Base-by-base conservation (phyloP, 2,329 filamentous ascomycete genomes). In the Colletotrichum theobromicola region DNA sequence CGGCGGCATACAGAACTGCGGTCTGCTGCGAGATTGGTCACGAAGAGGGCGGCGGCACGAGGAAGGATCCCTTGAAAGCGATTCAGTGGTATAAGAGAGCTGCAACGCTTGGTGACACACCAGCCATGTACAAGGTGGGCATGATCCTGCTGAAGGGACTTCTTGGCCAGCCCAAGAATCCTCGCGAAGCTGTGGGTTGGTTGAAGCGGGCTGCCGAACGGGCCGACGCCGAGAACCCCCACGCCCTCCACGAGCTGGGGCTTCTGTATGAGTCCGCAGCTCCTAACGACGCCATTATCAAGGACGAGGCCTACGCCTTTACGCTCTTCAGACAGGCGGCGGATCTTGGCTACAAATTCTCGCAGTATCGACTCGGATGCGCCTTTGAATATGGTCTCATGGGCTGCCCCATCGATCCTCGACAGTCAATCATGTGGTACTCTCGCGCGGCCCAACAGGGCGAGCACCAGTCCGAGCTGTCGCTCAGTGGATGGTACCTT, bases 71-170 rank as follows among this genome's bases (percentile, higher is more conserved):
- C 1, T 85, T 96, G 77, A 98, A 98, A 85, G 96, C 97, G 2
- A 96, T 98, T 24, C 96, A 98, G 83, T 99, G 97, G 97, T 99
- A 99, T 84, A 95, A 96, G 82, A 94, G 96, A 57, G 95, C 97
- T 8, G 96, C 97, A 13, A 93, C 94, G 15, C 88, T 98, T 4
- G 96, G 97, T 4, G 96, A 99, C 80, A 93, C 94, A 2, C 94
- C 96, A 1, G 97, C 96, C 34, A 98, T 98, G 95, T 99, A 98
- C 87, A 99, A 99, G 85, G 92, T 98, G 84, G 97, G 97, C 73
- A 98, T 98, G 93, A 98, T 99, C 77, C 87, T 95, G 76, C 90
- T 98, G 69, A 98, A 98, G 84, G 97, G 96, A 13, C 88, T 98
- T 32, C 90, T 99, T n/a, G 96, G 96, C 5, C 96, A 98, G 82